Conservation (phyloP, 495 filamentous ascomycete species). For the Aspergillus campestris region DNA sequence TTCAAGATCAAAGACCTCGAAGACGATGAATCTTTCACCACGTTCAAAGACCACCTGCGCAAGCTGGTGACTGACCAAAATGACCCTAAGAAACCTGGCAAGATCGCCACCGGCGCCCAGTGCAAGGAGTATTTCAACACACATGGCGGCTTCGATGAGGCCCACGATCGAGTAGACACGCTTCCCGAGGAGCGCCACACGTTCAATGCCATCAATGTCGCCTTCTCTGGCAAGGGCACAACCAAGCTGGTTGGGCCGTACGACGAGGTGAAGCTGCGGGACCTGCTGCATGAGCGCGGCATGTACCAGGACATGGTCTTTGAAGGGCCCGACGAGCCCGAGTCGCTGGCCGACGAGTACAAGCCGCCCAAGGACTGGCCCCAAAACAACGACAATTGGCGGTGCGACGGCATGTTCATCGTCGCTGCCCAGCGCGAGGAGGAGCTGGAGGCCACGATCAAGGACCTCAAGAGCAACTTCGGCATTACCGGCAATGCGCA, state of each 20-base stretch:
- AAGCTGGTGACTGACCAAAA: no score
- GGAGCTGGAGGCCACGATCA: no score
- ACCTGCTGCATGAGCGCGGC: conserved; percentile 2
- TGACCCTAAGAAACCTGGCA: conserved; percentile 2
- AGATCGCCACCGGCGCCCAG: conserved; percentile 10
- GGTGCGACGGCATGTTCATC: neutral
- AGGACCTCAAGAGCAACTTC: no score
- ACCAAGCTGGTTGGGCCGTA: conserved; percentile 8
- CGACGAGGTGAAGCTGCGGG: conserved; percentile 1
- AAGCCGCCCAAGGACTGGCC: no score
- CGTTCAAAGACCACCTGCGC: conserved; percentile 20
- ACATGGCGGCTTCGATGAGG: conserved; percentile 2
- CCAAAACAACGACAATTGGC: no score
- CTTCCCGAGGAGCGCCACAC: neutral
- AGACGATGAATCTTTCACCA: neutral
- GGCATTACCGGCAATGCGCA: no score
- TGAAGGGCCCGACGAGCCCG: conserved; percentile 5
- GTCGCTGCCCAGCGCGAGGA: conserved; percentile 1
- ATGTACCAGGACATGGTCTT: conserved; percentile 7
- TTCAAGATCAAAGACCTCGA: conserved; percentile 19
- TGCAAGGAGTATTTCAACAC: neutral
- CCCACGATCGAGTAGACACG: conserved; percentile 2
- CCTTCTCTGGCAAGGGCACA: conserved; percentile 23
- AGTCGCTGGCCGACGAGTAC: no score
- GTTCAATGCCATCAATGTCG: conserved; percentile 18